Base-by-base conservation (phyloP, 345 rosid genomes). In the Pistacia atlantica region DNA sequence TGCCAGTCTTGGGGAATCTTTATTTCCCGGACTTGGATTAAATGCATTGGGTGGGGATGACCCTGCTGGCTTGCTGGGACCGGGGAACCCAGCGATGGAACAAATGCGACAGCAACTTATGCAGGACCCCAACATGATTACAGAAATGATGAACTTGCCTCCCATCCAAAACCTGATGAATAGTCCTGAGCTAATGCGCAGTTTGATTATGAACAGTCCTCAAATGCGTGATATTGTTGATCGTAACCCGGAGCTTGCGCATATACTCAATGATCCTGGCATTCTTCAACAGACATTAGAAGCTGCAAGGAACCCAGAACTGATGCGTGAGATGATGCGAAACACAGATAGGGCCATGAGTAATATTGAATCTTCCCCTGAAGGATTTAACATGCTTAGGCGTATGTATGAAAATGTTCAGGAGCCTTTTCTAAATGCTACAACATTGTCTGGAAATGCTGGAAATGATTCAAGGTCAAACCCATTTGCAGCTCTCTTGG, bases 381-480 rank as follows among this genome's bases (percentile, higher is more conserved):
- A 92, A 80, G 97, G 94, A 77, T 92, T 92, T 74, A 92, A 92
- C 79, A 90, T 89, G 92, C 92, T 92, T 37, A 84, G 91, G 71
- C 97, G 94, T 60, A 89, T 90, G 94, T 92, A 92, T 71, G 97
- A 92, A 85, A 92, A 80, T 83, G 97, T 92, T 71, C 97, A 92
- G 73, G 97, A 92, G 81, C 97, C 97, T 38, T 83, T 92, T 54
- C 67, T 92, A 76, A 90, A 92, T 84, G 94, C 94, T 56, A 92
- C 94, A 12, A 72, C 94, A 20, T 82, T 85, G 87, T 85, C 72
- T 59, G 90, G 87, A 66, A 88, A 79, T 78, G 58, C 78, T 71
- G 88, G 86, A 81, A 86, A 65, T 79, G 88, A 86, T 38, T 38
- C 42, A 58, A 79, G 73, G 46, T 31, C 91, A 68, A 89, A 88